Evolutionary conservation across 768 basidiomycete species (phyloP), one percentile per base, ranked within the genome.

Genomic region (Sarcodon aspratus): DNA sequence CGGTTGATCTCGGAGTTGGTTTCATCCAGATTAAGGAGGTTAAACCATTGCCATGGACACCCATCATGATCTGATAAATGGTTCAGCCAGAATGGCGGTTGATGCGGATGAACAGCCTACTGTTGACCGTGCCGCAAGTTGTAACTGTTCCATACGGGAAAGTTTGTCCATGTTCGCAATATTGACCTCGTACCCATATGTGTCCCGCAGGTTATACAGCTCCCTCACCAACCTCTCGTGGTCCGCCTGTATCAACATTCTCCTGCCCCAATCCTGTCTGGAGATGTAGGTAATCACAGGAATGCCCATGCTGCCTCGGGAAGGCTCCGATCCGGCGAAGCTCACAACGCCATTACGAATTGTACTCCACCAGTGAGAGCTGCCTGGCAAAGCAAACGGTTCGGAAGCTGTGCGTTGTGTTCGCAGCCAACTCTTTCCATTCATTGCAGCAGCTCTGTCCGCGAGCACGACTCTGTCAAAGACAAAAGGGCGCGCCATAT

Each of bases 211-310:
- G 53, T 75, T 77, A 56, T 80, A 69, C 15, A 97, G 64, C 60
- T 84, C 88, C 50, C 68, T 56, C 1, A 96, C 90, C 8, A 97
- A 75, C 46, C 67, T 73, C 3, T 91, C 82, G 61, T 97, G 91
- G 59, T 92, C 75, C 49, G 76, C 76, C 32, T 71, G 74, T 33
- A 77, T 75, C 48, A 97, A 63, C 82, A 84, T 94, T 17, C 93
- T 74, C 40, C 92, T 69, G 12, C 80, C 84, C 93, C 92, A 97
- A 2, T 73, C 78, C 60, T 97, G 93, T 5, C 93, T 75, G 8
- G 85, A 89, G 51, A 96, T 76, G 57, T 97, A 97, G 9, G 93
- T 95, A 66, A 97, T 91, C 21, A 97, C 93, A 0, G 84, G 85
- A 45, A 57, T 78, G 33, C 65, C 66, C 17, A 57, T 53, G 13